phyloP scores from a whole-genome alignment of 1,284 basidiomycete species.

The Thecaphora thlaspeos region DNA sequence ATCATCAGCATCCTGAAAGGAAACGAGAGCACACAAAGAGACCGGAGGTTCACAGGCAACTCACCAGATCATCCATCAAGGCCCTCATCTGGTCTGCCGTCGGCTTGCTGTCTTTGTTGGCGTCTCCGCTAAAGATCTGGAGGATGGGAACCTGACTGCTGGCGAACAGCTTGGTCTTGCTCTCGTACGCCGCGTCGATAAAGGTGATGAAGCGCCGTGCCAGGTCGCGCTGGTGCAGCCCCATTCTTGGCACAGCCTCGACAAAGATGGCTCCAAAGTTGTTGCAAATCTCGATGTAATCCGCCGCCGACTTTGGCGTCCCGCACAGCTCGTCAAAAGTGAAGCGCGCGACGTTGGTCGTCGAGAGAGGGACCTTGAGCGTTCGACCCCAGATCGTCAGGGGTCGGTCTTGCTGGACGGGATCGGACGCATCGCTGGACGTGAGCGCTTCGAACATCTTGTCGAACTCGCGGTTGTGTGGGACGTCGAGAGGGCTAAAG shows the following conservation, averaged over 20 bases:
- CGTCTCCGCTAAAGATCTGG: conserved; percentile 47
- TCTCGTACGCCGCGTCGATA: conserved; percentile 72
- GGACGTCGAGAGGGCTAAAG: conserved; percentile 72
- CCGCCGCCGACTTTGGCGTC: conserved; percentile 83
- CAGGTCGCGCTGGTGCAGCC: conserved; percentile 76
- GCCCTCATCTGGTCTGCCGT: conserved; percentile 50
- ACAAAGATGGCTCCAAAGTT: conserved; percentile 86
- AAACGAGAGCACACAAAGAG: too few relatives aligned
- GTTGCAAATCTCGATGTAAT: conserved; percentile 91
- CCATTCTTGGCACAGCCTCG: conserved; percentile 80
- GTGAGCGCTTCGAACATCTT: conserved; percentile 78
- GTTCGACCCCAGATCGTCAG: conserved; percentile 85
- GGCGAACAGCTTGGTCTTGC: conserved; percentile 50
- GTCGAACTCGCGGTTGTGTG: conserved; percentile 70
- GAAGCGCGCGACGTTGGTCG: conserved; percentile 74
- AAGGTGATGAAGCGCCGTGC: conserved; percentile 96
- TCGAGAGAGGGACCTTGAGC: conserved; percentile 68
- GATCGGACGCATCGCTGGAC: conserved; percentile 63
- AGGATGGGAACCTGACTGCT: conserved; percentile 50
- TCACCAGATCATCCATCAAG: conserved; percentile 53
- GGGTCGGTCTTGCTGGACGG: conserved; percentile 68
- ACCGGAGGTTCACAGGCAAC: too few relatives aligned
- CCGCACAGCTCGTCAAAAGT: conserved; percentile 85
- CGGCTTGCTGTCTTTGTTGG: conserved; percentile 24
- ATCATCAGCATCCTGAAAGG: too few relatives aligned